Base-by-base conservation (phyloP, 2,329 filamentous ascomycete genomes). In the Fusarium guadeloupense region DNA sequence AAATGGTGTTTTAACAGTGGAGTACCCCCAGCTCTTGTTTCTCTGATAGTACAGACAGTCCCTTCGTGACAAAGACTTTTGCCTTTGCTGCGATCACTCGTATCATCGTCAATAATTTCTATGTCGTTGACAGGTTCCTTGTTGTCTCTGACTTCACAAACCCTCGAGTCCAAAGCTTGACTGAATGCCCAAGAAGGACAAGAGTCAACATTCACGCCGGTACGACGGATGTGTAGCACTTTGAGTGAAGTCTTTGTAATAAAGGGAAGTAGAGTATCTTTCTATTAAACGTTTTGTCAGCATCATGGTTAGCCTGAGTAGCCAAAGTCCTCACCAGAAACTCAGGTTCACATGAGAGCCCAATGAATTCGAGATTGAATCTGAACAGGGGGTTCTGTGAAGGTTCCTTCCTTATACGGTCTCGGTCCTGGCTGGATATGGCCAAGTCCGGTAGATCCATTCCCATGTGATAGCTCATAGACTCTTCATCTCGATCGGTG, bases 201-300 rank as follows among this genome's bases (percentile, higher is more conserved):
- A 6, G n/a, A 8, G 1, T 14, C 21, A n/a, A 13, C 26, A 8
- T 31, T 37, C 6, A 35, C n/a, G 2, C 40, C 40, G 0, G 50
- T 55, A 1, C 37, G 30, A n/a, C 50, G 53, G 10, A 56, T 31
- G 9, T 56, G 53, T 9, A 56, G 16, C 2, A 26, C 49, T 9
- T 37, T 48, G 0, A 56, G 28, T n/a, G 40, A 37, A 0, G 1
- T 0, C 3, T 41, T 56, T 2, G 16, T 10, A 0, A n/a, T 12
- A 3, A 56, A 56, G 0, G 53, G 49, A 2, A 56, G 53, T 0
- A 54, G 6, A 6, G 46, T 10, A 3, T 40, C 39, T n/a, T 6
- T 39, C 48, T 55, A 1, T n/a, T n/a, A n/a, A n/a, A n/a, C n/a
- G 0, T 3, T 33, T 1, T 2, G 1, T 45, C 4, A 39, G 19